Base-by-base conservation (phyloP, 257 asterid species). In the Perilla frutescens region DNA sequence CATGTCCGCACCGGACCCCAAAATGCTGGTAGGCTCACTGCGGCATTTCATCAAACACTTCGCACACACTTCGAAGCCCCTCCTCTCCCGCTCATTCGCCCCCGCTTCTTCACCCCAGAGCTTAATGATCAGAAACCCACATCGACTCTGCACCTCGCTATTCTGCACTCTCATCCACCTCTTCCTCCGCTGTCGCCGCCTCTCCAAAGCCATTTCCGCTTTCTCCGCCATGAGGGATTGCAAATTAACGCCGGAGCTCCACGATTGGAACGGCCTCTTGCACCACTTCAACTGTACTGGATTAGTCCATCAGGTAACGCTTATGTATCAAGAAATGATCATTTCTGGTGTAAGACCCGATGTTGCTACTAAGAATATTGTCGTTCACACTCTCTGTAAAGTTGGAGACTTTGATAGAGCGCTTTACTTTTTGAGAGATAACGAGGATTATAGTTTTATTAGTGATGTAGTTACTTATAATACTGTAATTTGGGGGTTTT, bases 401-500 rank as follows among this genome's bases (percentile, higher is more conserved):
- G 69, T 81, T 67, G 97, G 97, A 9, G 83, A 84, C 34, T 68
- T 87, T 54, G 71, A 66, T 56, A 48, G 71, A 72, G 97, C 93
- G 0, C 79, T 91, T 41, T 79, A 75, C 26, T 79, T 90, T 75
- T 73, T 91, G 26, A 79, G 92, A 58, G 80, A 85, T 15, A 83
- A 83, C 70, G 67, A 48, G 48, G 66, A 57, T 63, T 70, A 59
- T 61, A 57, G 53, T 43, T 82, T 78, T 62, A 81, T 69, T 81
- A 87, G 90, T 70, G 89, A 91, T 78, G 76, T 7, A 31, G 88
- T 88, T 71, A 86, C 88, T 81, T 91, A 91, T 75, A 94, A 94
- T 82, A 94, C 96, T 74, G 83, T 91, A 12, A 90, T 94, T 70
- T 90, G 99, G 99, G 96, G 97, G 3, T 84, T 90, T 31, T 94